Evolutionary conservation across 495 filamentous ascomycete genomes (phyloP), one percentile per base, ranked within the genome.

Genomic region (Talaromyces trachyspermus): DNA sequence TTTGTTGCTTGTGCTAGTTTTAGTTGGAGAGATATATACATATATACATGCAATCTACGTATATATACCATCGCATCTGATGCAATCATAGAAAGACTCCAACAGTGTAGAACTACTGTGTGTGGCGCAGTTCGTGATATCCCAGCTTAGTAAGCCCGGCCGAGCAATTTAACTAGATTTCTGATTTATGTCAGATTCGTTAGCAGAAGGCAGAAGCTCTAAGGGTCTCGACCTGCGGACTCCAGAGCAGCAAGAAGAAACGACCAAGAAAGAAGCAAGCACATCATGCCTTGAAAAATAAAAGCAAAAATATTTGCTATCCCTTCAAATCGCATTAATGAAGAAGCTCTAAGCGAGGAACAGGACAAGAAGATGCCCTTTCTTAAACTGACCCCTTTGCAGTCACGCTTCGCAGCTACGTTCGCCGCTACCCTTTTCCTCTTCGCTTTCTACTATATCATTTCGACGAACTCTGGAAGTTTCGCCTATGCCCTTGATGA

Each of bases 391-490:
- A 78, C 76, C 58, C 78, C 74, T 50, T 66, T 85, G 50, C 83
- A 85, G 72, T 83, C 78, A 64, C 80, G 79, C 53, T 66, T 89
- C 53, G 78, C 74, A 61, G 82, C 83, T 57, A 83, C 77, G 25
- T 53, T 82, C 49, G 61, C 74, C 58, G 75, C 77, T 32, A 75
- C 77, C 24, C 58, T 76, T 36, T 54, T 81, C 26, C 51, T 85
- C 23, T 48, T 80, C 27, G 40, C 78, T 27, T 52, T 86, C 43
- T 80, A 78, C 55, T 57, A 82, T 47, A 59, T 68, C 26, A 56
- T 86, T 19, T 72, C 74, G 45, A 46, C 44, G 22, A 26, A 37
- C 30, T 67, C 69, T 24, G 69, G 70, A 25, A 70, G 71, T 49
- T 71, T 83, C 53, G 83, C 78, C 33, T 71, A 83, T 52, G 81